phyloP scores from a whole-genome alignment of 73 alveolate species.

The Paramecium caudatum region DNA sequence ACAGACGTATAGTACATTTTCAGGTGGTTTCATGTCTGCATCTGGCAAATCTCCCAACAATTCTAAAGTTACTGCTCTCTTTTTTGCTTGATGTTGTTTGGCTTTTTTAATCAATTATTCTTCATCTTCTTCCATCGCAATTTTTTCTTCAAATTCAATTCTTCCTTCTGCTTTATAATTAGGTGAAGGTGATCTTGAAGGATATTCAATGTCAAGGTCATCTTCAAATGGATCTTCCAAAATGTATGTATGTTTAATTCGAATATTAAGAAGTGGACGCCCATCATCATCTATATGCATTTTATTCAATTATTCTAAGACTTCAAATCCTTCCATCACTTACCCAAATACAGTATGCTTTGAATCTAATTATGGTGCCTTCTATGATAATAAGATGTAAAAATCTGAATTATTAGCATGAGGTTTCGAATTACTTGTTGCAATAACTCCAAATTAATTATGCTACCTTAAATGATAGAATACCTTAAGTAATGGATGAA shows the following conservation, averaged over 20 bases:
- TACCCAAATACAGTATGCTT: constrained; percentile 99
- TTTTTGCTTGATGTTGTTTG: constrained; percentile 88
- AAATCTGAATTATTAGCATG: constrained; percentile 95
- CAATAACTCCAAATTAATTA: constrained; percentile 81
- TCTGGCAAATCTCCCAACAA: constrained; percentile 99
- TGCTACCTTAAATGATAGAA: constrained; percentile 7
- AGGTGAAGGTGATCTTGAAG: constrained; percentile 93
- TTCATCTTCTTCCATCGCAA: constrained; percentile 81
- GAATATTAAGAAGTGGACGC: constrained; percentile 94
- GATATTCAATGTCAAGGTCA: constrained; percentile 84
- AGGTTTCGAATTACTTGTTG: constrained; percentile 96
- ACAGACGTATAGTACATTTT: constrained; percentile 98
- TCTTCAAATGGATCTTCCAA: constrained; percentile 96
- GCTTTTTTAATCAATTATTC: constrained; percentile 84
- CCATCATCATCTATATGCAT: constrained; percentile 86
- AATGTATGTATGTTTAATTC: constrained; percentile 93
- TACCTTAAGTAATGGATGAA: constrained; percentile 80
- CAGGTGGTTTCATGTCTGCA: constrained; percentile 99
- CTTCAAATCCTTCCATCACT: constrained; percentile 95
- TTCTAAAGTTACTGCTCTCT: constrained; percentile 94
- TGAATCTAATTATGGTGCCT: constrained; percentile 88
- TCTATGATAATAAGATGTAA: constrained; percentile 92
- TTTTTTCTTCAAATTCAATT: constrained; percentile 88
- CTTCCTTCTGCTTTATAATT: constrained; percentile 83
- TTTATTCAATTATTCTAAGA: constrained; percentile 90